Conservation (phyloP, 768 basidiomycete species). For the Cystofilobasidium ferigula region DNA sequence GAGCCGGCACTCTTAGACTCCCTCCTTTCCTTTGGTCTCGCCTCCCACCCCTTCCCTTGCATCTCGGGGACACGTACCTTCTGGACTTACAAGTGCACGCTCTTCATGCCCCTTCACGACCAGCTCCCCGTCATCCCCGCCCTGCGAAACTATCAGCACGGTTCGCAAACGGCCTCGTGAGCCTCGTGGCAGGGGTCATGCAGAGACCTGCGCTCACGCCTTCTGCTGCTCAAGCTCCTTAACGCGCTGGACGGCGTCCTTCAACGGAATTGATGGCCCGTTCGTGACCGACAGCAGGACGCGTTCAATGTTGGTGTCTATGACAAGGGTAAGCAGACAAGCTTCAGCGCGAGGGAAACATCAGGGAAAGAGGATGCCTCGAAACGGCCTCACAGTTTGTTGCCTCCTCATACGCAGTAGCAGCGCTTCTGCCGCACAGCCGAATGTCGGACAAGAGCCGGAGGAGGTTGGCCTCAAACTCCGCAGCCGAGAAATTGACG, state of each 20-base stretch:
- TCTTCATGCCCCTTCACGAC: too few species aligned
- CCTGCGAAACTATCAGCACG: too few species aligned
- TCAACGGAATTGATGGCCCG: slow-evolving; percentile 1
- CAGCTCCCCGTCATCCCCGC: too few species aligned
- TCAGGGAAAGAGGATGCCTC: too few species aligned
- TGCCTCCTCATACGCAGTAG: neutral
- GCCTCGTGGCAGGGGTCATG: too few species aligned
- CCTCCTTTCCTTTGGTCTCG: too few species aligned
- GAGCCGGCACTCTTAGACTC: too few species aligned
- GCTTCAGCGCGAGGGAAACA: neutral
- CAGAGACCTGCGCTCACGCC: too few species aligned
- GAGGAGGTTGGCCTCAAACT: slow-evolving; percentile 66
- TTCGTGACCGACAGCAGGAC: neutral
- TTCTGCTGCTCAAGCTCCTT: neutral
- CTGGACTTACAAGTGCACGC: too few species aligned
- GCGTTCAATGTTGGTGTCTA: slow-evolving; percentile 5
- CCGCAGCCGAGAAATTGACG: slow-evolving; percentile 62
- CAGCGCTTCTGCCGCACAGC: neutral
- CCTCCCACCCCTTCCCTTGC: too few species aligned
- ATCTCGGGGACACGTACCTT: too few species aligned
- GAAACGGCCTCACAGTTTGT: slow-evolving; percentile 9
- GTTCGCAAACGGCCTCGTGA: neutral
- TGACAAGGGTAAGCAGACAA: neutral
- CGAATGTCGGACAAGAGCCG: slow-evolving; percentile 49
- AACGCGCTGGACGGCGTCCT: neutral